Evolutionary conservation across 768 basidiomycete genomes (phyloP).

Genomic region (Cystoderma amianthinum): DNA sequence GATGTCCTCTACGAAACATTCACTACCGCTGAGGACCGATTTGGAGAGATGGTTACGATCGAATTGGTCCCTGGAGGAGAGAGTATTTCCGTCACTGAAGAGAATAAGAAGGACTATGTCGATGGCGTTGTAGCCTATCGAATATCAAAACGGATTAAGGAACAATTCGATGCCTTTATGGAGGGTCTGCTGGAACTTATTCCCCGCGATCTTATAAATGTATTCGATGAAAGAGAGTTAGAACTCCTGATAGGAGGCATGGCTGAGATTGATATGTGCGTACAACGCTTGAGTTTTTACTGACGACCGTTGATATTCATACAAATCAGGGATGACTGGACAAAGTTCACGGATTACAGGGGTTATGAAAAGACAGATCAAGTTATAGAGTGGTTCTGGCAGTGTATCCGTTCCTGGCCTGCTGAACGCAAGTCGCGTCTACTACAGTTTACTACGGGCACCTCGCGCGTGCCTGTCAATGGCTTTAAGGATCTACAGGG

Average conservation of each 20-base stretch:
- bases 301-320: background rate
- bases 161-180: constrained; percentile 83
- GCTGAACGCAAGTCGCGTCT: constrained; percentile 82
- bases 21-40: constrained; percentile 64
- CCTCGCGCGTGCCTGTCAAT: constrained; percentile 82
- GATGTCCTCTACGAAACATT: constrained; percentile 71
- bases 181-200: constrained; percentile 80
- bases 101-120: constrained; percentile 76
- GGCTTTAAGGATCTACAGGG: constrained; percentile 95
- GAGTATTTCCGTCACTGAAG: constrained; percentile 57
- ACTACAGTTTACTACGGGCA: constrained; percentile 85
- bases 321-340: constrained; percentile 73
- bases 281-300: constrained; percentile 5
- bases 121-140: constrained; percentile 77
- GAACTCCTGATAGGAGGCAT: constrained; percentile 90
- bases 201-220: constrained; percentile 76
- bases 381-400: constrained; percentile 96
- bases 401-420: constrained; percentile 86
- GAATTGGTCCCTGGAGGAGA: constrained; percentile 61
- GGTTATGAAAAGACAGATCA: constrained; percentile 82
- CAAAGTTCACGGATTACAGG: constrained; percentile 89
- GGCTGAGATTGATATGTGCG: constrained; percentile 84
- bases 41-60: constrained; percentile 63
- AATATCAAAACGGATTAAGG: constrained; percentile 73
- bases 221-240: constrained; percentile 88